Evolutionary conservation across 306 rosid genomes (phyloP).

Genomic region (Erythrophleum fordii): DNA sequence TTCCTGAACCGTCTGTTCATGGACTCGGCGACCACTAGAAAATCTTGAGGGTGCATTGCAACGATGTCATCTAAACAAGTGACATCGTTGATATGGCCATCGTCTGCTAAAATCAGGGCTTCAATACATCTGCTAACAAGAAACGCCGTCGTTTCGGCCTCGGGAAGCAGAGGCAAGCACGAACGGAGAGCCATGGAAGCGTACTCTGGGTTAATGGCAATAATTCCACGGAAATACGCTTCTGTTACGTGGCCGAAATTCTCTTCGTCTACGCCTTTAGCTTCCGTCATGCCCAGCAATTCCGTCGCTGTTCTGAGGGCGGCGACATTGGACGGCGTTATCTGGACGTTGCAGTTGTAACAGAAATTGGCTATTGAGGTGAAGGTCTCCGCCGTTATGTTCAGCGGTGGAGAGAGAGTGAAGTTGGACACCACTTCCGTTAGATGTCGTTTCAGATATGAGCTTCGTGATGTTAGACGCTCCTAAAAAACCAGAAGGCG

Average conservation of each 20-base stretch:
- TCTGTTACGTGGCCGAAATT: slow-evolving; percentile 63
- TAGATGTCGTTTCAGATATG: slow-evolving; percentile 70
- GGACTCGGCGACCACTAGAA: slow-evolving; percentile 58
- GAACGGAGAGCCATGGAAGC: slow-evolving; percentile 71
- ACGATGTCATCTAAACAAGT: slow-evolving; percentile 50
- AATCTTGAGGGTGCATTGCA: slow-evolving; percentile 54
- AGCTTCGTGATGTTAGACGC: slow-evolving; percentile 62
- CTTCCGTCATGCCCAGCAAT: slow-evolving; percentile 69
- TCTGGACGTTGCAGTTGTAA: slow-evolving; percentile 56
- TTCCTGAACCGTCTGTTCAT: slow-evolving; percentile 50
- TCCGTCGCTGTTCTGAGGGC: slow-evolving; percentile 81
- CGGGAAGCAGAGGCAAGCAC: slow-evolving; percentile 75
- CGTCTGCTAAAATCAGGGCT: slow-evolving; percentile 50
- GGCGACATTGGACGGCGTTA: slow-evolving; percentile 70
- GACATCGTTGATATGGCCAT: slow-evolving; percentile 25
- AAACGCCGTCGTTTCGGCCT: slow-evolving; percentile 77
- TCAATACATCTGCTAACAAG: slow-evolving; percentile 72
- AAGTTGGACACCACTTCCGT: slow-evolving; percentile 52
- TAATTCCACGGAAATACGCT: slow-evolving; percentile 51
- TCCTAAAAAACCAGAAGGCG: slow-evolving; percentile 52
- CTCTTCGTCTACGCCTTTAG: slow-evolving; percentile 27
- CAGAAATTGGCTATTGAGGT: slow-evolving; percentile 69
- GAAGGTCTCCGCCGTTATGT: slow-evolving; percentile 73
- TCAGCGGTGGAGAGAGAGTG: slow-evolving; percentile 74
- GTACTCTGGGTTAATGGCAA: slow-evolving; percentile 54